Evolutionary conservation across 2,329 filamentous ascomycete species (phyloP), one percentile per base, ranked within the genome.

Genomic region (Cytospora piceicola): DNA sequence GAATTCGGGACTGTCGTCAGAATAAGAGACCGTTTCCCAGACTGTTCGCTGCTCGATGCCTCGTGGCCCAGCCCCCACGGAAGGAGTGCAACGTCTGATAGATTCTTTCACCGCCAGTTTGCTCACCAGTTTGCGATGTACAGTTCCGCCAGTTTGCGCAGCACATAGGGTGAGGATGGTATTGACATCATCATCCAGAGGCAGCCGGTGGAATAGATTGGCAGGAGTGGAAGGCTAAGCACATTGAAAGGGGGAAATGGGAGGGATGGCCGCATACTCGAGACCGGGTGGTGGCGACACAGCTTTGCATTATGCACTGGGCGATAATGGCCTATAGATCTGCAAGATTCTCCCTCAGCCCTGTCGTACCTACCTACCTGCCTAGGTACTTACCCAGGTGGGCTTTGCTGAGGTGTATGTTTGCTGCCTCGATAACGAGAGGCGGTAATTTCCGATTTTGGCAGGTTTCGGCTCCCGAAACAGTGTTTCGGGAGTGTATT

Each of bases 251-350:
- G n/a, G 46, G 42, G 46, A n/a, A 24, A 22, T 12, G 7, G 6
- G n/a, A 46, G 20, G 46, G 62, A 67, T 69, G 73, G 73, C 62
- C 71, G 72, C 72, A 74, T 69, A 60, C 63, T 65, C 61, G n/a
- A 72, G 54, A 27, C 42, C 22, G 14, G 36, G 58, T 52, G 22
- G 20, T 7, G 36, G 20, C 27, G 12, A 49, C 46, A 49, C 46
- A 24, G 39, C 58, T 34, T n/a, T 5, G 30, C 17, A 58, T 32
- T 24, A 66, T 24, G 46, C 46, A 49, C 46, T 49, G 46, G 46
- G 46, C 46, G n/a, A 49, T 49, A 49, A 22, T 14, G n/a, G n/a
- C 46, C 46, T 49, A 49, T 49, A 49, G 46, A 49, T 49, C 46
- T 49, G 46, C 4, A 20, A 49, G 46, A 49, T 49, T 36, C 7